Percentiles rank a stretch among this genome's conserved stretches.
Conservation (phyloP, 2,329 filamentous ascomycete genomes). For the Rutstroemia sydowiana region DNA sequence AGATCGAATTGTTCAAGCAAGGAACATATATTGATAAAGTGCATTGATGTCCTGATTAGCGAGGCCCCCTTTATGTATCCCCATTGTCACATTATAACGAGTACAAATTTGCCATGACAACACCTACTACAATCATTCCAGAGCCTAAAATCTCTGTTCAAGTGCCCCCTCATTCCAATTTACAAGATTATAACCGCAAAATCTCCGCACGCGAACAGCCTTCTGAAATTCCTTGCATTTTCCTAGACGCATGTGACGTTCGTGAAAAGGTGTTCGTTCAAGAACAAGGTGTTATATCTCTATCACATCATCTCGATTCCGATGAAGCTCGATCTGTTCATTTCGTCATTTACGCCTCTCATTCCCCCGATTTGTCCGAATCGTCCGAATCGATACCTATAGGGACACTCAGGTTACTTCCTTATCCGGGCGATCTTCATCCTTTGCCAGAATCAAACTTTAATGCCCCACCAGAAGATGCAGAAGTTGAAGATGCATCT, state of each 20-base stretch:
- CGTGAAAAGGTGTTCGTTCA: conserved; percentile 7
- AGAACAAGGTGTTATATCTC: neutral
- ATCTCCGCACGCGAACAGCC: neutral
- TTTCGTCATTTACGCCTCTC: conserved; percentile 1
- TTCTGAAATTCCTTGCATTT: neutral
- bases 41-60: neutral
- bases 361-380: neutral
- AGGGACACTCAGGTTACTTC: neutral
- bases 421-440: neutral
- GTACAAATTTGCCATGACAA: neutral
- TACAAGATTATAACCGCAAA: neutral
- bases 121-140: neutral
- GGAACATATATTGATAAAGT: neutral
- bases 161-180: neutral
- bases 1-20: neutral
- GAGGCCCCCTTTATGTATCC: neutral
- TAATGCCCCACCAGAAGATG: neutral
- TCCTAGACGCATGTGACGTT: neutral
- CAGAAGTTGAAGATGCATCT: neutral
- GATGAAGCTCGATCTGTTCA: conserved; percentile 6
- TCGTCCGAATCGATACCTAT: neutral
- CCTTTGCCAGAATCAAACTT: neutral
- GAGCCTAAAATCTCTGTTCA: conserved; percentile 1
- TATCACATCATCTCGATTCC: conserved; percentile 1
- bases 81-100: neutral